Percentiles rank a stretch among this genome's conserved stretches.
Conservation (phyloP, 257 asterid genomes). For the Solanum megistacrolobum region DNA sequence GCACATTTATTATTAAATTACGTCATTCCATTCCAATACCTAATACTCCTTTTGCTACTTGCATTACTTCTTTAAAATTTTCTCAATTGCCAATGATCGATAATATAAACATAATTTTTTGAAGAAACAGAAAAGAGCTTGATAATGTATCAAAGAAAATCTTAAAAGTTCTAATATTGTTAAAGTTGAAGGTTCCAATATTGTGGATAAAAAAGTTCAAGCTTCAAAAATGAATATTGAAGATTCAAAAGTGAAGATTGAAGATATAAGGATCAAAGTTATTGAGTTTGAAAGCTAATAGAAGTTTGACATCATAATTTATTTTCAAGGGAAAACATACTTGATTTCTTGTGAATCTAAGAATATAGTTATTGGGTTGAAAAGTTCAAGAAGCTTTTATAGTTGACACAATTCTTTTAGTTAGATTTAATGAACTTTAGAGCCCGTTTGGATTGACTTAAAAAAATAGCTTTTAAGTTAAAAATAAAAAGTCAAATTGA, state of each 20-base stretch:
- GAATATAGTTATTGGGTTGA: not conserved
- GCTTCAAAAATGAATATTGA: not conserved
- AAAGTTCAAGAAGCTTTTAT: not conserved
- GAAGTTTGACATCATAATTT: not conserved
- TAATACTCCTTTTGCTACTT: not conserved
- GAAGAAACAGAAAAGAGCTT: not conserved
- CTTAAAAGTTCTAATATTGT: not conserved
- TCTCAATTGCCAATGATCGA: not conserved
- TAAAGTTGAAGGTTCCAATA: not conserved
- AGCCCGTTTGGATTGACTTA: no score
- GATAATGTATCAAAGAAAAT: not conserved
- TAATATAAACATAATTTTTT: no score
- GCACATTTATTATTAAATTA: no score
- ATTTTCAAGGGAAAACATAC: not conserved
- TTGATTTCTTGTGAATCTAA: not conserved
- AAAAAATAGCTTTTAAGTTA: no score
- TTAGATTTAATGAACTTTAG: no score
- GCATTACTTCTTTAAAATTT: no score
- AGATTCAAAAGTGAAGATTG: not conserved
- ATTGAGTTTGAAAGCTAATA: not conserved
- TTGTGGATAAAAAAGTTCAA: not conserved
- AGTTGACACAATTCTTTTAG: not conserved
- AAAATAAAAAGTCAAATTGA: no score
- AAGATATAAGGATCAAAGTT: not conserved
- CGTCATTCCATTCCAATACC: not conserved